Evolutionary conservation across 1,284 basidiomycete genomes (phyloP).

Genomic region (Xanthoconium separans): DNA sequence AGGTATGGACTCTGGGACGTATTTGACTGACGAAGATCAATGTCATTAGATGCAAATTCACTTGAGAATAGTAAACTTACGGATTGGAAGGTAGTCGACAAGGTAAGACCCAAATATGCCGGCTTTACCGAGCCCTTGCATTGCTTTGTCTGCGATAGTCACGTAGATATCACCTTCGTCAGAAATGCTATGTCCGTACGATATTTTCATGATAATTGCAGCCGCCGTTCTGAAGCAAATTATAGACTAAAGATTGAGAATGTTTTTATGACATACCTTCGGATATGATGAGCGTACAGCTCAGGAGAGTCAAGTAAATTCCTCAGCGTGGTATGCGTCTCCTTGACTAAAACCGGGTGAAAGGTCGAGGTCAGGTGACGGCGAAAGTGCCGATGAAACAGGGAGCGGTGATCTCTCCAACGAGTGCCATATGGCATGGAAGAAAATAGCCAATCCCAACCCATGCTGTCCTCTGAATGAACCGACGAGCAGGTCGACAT

Average conservation of each 20-base stretch:
- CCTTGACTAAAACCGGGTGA: slow-evolving; percentile 38
- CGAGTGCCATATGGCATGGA: slow-evolving; percentile 41
- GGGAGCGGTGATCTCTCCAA: slow-evolving; percentile 44
- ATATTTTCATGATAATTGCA: slow-evolving; percentile 40
- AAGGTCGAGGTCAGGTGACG: slow-evolving; percentile 30
- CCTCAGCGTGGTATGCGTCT: slow-evolving; percentile 38
- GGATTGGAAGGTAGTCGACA: slow-evolving; percentile 35
- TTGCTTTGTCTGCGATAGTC: slow-evolving; percentile 40
- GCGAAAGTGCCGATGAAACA: slow-evolving; percentile 47
- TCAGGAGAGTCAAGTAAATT: slow-evolving; percentile 37
- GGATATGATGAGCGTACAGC: slow-evolving; percentile 36
- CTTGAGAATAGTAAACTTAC: slow-evolving; percentile 14
- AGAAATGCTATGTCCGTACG: slow-evolving; percentile 39
- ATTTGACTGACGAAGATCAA: slow-evolving; percentile 33
- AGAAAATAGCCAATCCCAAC: slow-evolving; percentile 50
- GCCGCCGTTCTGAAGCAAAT: slow-evolving; percentile 32
- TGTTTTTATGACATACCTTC: slow-evolving; percentile 28
- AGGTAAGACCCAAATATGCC: slow-evolving; percentile 44
- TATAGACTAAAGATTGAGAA: neutral
- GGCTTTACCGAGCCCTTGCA: slow-evolving; percentile 35
- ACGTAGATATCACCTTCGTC: slow-evolving; percentile 45
- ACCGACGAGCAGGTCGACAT: neutral
- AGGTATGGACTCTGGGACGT: slow-evolving; percentile 40
- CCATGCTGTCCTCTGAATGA: slow-evolving; percentile 37
- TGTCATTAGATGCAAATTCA: neutral